These are phyloP conservation scores for Eucalyptus tenuipes DNA, from an alignment of 345 rosid genomes.

Conservation along the genomic window DNA sequence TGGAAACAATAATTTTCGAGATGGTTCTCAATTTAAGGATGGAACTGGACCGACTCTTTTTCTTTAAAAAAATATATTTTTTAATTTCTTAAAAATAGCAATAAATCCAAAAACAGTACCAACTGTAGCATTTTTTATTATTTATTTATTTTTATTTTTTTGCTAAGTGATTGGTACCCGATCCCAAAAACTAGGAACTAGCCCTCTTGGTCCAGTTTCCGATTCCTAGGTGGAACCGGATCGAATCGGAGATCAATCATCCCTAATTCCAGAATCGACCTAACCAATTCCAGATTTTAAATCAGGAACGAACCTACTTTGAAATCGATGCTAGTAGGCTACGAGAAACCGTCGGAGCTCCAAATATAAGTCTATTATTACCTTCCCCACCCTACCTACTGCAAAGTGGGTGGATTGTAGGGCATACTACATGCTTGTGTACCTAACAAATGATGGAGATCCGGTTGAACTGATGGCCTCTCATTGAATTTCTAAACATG, in stretches of 20 bases:
- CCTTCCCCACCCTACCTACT: neutral
- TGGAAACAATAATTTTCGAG: too few species aligned
- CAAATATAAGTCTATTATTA: neutral
- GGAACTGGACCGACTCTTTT: fast-evolving
- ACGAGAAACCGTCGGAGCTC: neutral
- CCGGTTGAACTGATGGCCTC: neutral
- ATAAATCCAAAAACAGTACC: too few species aligned
- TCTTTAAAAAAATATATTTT: too few species aligned
- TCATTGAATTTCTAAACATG: neutral
- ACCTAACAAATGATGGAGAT: neutral
- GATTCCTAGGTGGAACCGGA: neutral
- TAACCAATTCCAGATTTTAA: neutral
- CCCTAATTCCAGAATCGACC: neutral
- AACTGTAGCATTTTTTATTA: fast-evolving
- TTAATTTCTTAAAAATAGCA: too few species aligned
- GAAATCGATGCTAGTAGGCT: neutral
- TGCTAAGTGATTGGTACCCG: too few species aligned
- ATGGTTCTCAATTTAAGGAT: too few species aligned
- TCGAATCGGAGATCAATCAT: fast-evolving
- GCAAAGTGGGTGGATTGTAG: neutral
- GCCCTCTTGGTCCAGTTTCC: neutral
- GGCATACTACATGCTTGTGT: neutral
- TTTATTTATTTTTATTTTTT: too few species aligned
- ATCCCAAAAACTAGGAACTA: too few species aligned
- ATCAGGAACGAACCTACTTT: neutral